Evolutionary conservation across 352 stramenopile genomes (phyloP).

Genomic region (Globisporangium takayamanum): DNA sequence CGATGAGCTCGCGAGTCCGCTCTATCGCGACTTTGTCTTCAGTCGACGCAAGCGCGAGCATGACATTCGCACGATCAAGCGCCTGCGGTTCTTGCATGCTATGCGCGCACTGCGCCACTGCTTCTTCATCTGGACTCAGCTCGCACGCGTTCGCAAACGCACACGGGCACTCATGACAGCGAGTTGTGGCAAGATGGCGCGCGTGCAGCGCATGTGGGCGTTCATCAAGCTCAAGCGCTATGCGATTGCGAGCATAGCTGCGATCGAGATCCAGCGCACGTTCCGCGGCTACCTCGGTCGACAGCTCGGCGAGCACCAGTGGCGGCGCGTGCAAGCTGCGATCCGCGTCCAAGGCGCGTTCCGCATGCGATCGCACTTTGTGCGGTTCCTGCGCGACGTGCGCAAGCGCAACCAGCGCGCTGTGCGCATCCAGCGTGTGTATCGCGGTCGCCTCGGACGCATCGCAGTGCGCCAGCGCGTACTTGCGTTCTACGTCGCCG

Average conservation of each 20-base stretch:
- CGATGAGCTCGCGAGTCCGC: slow-evolving; percentile 43
- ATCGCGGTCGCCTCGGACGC: slow-evolving; percentile 46
- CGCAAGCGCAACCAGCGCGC: slow-evolving; percentile 33
- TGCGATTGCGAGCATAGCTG: slow-evolving; percentile 42
- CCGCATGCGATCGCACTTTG: slow-evolving; percentile 58
- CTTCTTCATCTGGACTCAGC: slow-evolving; percentile 33
- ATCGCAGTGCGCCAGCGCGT: slow-evolving; percentile 29
- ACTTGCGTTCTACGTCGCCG: slow-evolving; percentile 41
- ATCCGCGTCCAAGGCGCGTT: slow-evolving; percentile 56
- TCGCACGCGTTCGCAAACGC: slow-evolving; percentile 25
- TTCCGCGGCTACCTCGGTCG: slow-evolving; percentile 42
- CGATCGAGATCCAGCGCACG: slow-evolving; percentile 56
- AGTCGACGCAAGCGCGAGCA: slow-evolving; percentile 37
- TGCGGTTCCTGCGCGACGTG: slow-evolving; percentile 32
- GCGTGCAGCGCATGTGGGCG: slow-evolving; percentile 26
- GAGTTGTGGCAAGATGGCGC: slow-evolving; percentile 24
- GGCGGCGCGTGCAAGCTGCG: slow-evolving; percentile 39
- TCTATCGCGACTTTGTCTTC: slow-evolving; percentile 52
- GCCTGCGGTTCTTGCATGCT: slow-evolving; percentile 42
- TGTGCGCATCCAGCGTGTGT: slow-evolving; percentile 52
- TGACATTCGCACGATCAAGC: slow-evolving; percentile 39
- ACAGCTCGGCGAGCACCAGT: slow-evolving; percentile 24
- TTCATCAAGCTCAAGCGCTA: slow-evolving; percentile 34
- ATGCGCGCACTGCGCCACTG: slow-evolving; percentile 33
- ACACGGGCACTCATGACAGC: slow-evolving; percentile 25